Percentiles rank a stretch among this genome's conserved stretches.
phyloP scores from a whole-genome alignment of 208 protist species.

The Borovskyia barvae region DNA sequence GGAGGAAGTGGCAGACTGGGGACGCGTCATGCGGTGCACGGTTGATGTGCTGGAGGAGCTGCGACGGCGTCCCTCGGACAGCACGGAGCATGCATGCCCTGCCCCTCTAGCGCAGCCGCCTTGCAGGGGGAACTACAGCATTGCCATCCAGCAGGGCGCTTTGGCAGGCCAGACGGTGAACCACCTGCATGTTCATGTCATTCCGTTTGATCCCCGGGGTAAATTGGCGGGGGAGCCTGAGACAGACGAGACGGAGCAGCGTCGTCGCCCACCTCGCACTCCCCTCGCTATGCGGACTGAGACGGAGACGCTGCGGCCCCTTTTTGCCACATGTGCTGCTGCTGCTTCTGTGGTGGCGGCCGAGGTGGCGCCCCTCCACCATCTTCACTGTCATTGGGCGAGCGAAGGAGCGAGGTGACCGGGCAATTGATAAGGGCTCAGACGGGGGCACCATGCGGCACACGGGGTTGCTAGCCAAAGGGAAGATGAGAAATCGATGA shows the following conservation, averaged over 20 bases:
- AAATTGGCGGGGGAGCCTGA: constrained; percentile 73
- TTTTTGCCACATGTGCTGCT: constrained; percentile 34
- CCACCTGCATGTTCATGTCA: constrained; percentile 83
- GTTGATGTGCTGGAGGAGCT: constrained; percentile 56
- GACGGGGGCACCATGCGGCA: too few species aligned
- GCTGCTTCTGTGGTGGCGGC: neutral
- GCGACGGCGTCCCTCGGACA: too few species aligned
- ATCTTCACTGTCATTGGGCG: too few species aligned
- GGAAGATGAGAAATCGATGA: too few species aligned
- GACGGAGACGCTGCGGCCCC: constrained; percentile 33
- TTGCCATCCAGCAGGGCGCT: constrained; percentile 76
- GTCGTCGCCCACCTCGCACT: constrained; percentile 41
- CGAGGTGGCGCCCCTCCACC: too few species aligned
- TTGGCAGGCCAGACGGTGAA: constrained; percentile 78
- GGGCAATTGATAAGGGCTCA: too few species aligned
- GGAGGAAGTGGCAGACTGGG: constrained; percentile 81
- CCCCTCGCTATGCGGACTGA: constrained; percentile 54
- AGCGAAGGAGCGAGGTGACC: too few species aligned
- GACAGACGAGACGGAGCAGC: constrained; percentile 54
- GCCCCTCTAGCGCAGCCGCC: neutral
- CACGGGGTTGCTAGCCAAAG: too few species aligned
- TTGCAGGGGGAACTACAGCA: constrained; percentile 57
- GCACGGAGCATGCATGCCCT: neutral
- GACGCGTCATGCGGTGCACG: constrained; percentile 50
- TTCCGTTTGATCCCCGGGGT: constrained; percentile 72